These are phyloP conservation scores for Xylaria sp. DNA, from an alignment of 2,329 filamentous ascomycete species.

Conservation along the genomic window DNA sequence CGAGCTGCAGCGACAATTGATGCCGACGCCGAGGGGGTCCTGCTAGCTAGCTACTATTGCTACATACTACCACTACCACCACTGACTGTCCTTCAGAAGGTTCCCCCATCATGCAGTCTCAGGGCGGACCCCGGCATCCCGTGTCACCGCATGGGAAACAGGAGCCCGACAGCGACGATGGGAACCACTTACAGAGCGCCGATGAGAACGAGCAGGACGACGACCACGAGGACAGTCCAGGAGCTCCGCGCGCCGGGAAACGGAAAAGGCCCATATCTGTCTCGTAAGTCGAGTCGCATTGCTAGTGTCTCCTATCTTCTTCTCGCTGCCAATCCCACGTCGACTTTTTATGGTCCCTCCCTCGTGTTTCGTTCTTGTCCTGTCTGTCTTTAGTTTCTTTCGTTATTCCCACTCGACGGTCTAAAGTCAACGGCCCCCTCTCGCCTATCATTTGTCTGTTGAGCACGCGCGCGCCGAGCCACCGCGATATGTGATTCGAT, in stretches of 20 bases:
- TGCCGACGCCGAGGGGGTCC: constrained; percentile 21
- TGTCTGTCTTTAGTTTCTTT: constrained; percentile 10
- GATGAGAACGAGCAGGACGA: constrained; percentile 48
- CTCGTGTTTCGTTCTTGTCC: constrained; percentile 19
- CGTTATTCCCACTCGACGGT: background rate
- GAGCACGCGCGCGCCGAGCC: background rate
- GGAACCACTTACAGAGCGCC: constrained; percentile 45
- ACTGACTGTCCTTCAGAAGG: too few species aligned
- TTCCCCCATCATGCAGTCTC: constrained; percentile 28
- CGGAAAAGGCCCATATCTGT: constrained; percentile 64
- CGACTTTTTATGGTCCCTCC: constrained; percentile 20
- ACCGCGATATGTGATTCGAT: background rate
- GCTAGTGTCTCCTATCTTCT: constrained; percentile 8
- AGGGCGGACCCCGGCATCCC: constrained; percentile 27
- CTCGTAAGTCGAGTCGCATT: constrained; percentile 49
- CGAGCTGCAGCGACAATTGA: constrained; percentile 19
- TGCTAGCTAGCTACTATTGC: too few species aligned
- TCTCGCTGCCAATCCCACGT: too few species aligned
- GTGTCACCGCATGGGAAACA: constrained; percentile 34
- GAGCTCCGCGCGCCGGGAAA: constrained; percentile 52
- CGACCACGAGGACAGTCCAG: constrained; percentile 37
- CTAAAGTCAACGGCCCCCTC: background rate
- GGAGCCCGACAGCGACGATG: constrained; percentile 53
- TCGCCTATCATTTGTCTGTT: background rate
- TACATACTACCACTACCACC: too few species aligned